Evolutionary conservation across 441 rosid genomes (phyloP), one percentile per base, ranked within the genome.

Genomic region (Gossypium davidsonii): DNA sequence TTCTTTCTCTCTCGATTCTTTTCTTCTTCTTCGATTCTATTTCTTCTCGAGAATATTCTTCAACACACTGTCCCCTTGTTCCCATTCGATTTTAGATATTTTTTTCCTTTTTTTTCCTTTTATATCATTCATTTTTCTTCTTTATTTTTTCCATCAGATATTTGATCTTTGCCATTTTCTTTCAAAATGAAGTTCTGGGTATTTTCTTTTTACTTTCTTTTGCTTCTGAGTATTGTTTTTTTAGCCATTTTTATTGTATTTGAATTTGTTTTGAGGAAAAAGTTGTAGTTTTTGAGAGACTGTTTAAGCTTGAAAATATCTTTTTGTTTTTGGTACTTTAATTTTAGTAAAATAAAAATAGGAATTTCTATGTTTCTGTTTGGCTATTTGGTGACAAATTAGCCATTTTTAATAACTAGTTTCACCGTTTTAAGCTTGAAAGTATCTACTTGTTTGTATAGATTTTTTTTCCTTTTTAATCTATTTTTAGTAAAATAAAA

Each of bases 61-160:
- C 26, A 25, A 25, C 26, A 25, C n/a, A n/a, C n/a, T n/a, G n/a
- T n/a, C 42, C 1, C 10, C 42, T 37, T 7, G 2, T 37, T 37
- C 42, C 42, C 42, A 1, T 3, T 7, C 31, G 26, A 56, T 72
- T 49, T 69, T 60, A 42, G 26, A 31, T 65, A 64, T 42, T 11
- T 20, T 25, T 55, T 1, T 28, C 1, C 0, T 1, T 6, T 6
- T 6, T 34, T 4, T 6, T 34, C 42, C 11, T 21, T 31, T 59
- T 44, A 18, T 6, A 34, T 51, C 26, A 17, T 56, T 26, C 60
- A 20, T 56, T 56, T 56, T 21, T 56, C 55, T 15, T 49, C 6
- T n/a, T 51, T n/a, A 51, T 70, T 21, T 21, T 15, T 67, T 42
- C 21, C 25, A 25, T 53, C 61, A 86, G 88, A 86, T 86, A 86